These are phyloP conservation scores for Calocybe cyanea DNA, from an alignment of 768 basidiomycete species.

Conservation along the genomic window DNA sequence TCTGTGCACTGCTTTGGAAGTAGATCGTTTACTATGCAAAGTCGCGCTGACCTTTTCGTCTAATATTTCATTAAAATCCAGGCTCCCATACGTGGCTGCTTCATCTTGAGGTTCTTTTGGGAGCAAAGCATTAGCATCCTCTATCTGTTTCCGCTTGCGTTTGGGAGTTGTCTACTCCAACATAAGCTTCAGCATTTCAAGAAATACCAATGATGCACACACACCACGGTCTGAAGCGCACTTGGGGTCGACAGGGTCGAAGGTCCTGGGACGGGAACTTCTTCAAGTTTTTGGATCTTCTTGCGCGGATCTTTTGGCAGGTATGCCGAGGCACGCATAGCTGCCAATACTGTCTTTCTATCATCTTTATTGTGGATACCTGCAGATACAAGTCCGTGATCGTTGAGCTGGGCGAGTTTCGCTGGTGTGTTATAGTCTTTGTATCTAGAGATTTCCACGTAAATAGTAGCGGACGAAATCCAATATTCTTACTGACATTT, in stretches of 20 bases:
- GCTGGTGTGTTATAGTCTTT: conserved; percentile 63
- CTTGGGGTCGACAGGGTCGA: conserved; percentile 15
- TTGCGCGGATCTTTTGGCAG: conserved; percentile 25
- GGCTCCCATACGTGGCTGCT: conserved; percentile 43
- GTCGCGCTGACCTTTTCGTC: conserved; percentile 57
- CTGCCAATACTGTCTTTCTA: conserved; percentile 53
- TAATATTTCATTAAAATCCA: conserved; percentile 70
- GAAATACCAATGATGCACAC: conserved; percentile 2
- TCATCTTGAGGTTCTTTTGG: conserved; percentile 50
- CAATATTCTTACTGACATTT: conserved; percentile 45
- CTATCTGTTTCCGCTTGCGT: conserved; percentile 52
- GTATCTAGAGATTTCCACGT: conserved; percentile 44
- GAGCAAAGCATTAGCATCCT: conserved; percentile 54
- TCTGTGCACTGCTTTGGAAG: conserved; percentile 30
- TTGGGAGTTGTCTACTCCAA: conserved; percentile 38
- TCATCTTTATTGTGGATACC: conserved; percentile 66
- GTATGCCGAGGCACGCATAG: conserved; percentile 66
- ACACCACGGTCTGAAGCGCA: conserved; percentile 29
- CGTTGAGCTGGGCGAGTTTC: conserved; percentile 53
- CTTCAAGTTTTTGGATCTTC: conserved; percentile 15
- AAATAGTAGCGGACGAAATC: neutral
- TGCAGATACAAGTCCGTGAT: conserved; percentile 50
- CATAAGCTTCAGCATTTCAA: conserved; percentile 5
- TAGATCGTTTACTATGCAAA: neutral
- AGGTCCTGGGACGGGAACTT: conserved; percentile 14